Evolutionary conservation across 23 red algal species (phyloP).

Genomic region (Pyropia yezoensis): DNA sequence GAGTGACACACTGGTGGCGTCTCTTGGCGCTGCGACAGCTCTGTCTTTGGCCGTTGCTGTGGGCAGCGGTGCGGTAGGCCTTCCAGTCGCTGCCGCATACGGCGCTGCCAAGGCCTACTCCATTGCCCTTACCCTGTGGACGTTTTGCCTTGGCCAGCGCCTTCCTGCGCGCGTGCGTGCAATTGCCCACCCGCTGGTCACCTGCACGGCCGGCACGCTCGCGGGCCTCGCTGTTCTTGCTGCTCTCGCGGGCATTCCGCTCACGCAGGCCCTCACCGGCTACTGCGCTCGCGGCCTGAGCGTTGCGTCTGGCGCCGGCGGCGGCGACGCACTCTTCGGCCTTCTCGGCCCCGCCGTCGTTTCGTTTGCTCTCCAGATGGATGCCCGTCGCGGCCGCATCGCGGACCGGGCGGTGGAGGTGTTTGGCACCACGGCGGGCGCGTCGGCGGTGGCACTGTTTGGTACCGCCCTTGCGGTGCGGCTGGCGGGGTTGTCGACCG

Average conservation of each 20-base stretch:
- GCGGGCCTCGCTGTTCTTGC: constrained; percentile 39
- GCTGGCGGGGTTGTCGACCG: constrained; percentile 25
- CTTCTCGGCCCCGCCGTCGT: constrained; percentile 88
- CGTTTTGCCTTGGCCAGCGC: constrained; percentile 67
- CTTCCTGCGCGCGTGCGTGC: constrained; percentile 36
- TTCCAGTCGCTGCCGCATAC: constrained; percentile 1
- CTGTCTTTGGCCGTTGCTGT: constrained; percentile 8
- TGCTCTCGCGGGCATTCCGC: constrained; percentile 16
- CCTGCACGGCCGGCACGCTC: constrained; percentile 63
- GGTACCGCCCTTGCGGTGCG: constrained; percentile 75
- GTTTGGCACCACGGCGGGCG: constrained; percentile 35
- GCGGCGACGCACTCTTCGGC: constrained; percentile 54
- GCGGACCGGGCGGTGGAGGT: constrained; percentile 37
- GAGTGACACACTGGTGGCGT: constrained; percentile 31
- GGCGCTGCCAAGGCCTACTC: constrained; percentile 21
- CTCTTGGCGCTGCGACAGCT: constrained; percentile 1
- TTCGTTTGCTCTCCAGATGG: constrained; percentile 97
- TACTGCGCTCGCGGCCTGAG: constrained; percentile 1
- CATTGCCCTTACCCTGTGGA: constrained; percentile 49
- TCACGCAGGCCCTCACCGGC: constrained; percentile 5
- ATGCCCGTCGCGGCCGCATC: constrained; percentile 41
- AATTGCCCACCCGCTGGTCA: constrained; percentile 74
- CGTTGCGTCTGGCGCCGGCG: constrained; percentile 35
- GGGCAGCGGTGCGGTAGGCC: neutral
- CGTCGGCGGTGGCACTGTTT: constrained; percentile 59